phyloP scores from a whole-genome alignment of 257 asterid genomes.

The Solanum stenotomum region DNA sequence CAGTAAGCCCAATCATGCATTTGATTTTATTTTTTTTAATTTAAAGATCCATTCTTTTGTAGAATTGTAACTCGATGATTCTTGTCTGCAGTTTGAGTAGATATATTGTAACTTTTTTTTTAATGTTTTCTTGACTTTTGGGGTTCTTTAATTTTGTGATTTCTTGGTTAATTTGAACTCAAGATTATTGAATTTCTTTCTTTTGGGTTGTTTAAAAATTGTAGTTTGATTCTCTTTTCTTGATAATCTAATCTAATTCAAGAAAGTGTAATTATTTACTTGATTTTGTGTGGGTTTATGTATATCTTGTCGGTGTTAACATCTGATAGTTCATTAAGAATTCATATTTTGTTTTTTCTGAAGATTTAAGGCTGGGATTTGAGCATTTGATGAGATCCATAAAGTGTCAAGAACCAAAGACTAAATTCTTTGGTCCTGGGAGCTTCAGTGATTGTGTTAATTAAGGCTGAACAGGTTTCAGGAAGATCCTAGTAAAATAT shows the following conservation, averaged over 20 bases:
- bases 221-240: conserved; percentile 12
- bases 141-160: not conserved
- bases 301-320: not conserved
- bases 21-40: not conserved
- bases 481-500: conserved; percentile 25
- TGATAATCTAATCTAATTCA: not conserved
- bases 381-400: conserved; percentile 1
- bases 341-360: not conserved
- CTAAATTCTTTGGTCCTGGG: not conserved
- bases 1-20: conserved; percentile 24
- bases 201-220: conserved; percentile 6
- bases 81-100: not conserved
- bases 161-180: not conserved
- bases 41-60: not conserved
- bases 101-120: not conserved
- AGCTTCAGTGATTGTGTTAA: not conserved
- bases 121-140: not conserved
- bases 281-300: not conserved
- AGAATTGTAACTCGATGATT: not conserved
- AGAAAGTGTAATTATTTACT: not conserved
- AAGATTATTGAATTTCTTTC: not conserved
- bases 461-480: not conserved
- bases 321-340: not conserved
- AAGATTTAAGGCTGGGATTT: not conserved
- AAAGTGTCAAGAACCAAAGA: not conserved